Base-by-base conservation (phyloP, 2,329 filamentous ascomycete genomes). In the Trichoderma polysporum region DNA sequence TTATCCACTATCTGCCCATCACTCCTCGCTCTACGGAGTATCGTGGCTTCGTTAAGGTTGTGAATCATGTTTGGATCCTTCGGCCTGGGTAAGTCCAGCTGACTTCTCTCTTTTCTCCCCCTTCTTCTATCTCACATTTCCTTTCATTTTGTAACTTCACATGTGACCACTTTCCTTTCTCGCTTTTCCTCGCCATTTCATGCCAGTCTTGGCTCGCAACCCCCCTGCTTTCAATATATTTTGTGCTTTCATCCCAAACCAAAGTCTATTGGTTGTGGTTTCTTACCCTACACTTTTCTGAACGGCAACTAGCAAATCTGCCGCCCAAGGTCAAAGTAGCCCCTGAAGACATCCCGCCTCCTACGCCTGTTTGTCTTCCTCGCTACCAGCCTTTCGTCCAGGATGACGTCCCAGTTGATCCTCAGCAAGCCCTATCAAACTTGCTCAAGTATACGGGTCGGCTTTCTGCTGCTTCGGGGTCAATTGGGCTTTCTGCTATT, bases 401-500 rank as follows among this genome's bases (percentile, higher is more conserved):
- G 17, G 73, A 77, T 66, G 74, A 77, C 61, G 71, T 71, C 41
- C 49, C 70, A 17, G 31, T 77, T 29, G 72, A 76, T 39, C 66
- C 72, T 29, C 68, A 77, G 3, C 70, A 75, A 47, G 80, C 82
- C 27, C 73, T 89, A 59, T 80, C 85, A 19, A 74, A 78, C 56
- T 74, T 88, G 49, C 78, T 90, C 37, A 84, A 86, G 72, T 78
- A 76, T 35, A 83, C 87, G 31, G 81, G 86, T 62, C 83, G 87
- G 45, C 83, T 85, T 10, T 71, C 73, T 22, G 69, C 72, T 33
- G 69, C 69, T 31, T 68, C 79, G 9, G 77, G 78, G 15, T 74
- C 83, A 49, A 72, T 80, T 47, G 83, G 88, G 68, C 84, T 90
- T 63, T 80, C 84, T 68, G 86, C 86, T 12, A 80, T 90, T 41